Percentiles rank a stretch among this genome's conserved stretches.
Evolutionary conservation across 2,329 filamentous ascomycete genomes (phyloP).

Genomic region (Apiospora aurea): DNA sequence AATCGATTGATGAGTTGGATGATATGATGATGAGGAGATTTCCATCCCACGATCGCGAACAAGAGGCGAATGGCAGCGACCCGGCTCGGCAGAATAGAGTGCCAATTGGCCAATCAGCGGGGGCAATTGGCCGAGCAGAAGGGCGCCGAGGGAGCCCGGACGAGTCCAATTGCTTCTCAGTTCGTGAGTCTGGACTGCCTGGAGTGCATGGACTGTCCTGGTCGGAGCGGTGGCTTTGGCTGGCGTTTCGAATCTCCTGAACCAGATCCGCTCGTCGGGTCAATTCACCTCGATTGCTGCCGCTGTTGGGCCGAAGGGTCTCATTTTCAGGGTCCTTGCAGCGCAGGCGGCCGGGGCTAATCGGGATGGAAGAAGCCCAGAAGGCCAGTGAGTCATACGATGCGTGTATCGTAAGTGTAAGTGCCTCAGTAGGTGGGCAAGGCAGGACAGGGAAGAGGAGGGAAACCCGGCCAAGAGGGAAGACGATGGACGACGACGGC

Average conservation of each 20-base stretch:
- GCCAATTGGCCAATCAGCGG: constrained; percentile 15
- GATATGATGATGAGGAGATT: constrained; percentile 13
- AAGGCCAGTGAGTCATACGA: constrained; percentile 19
- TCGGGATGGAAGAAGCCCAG: constrained; percentile 9
- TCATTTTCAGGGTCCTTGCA: constrained; percentile 1
- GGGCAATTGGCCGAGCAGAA: neutral
- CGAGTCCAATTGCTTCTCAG: no score
- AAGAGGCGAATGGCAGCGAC: neutral
- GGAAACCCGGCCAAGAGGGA: neutral
- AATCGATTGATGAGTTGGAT: constrained; percentile 1
- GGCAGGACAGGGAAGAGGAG: neutral
- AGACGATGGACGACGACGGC: neutral
- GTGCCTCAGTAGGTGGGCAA: neutral
- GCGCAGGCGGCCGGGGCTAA: neutral
- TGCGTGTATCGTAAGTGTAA: neutral
- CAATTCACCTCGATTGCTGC: neutral
- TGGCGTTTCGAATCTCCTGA: constrained; percentile 17
- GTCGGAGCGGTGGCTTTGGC: neutral
- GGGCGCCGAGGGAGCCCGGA: neutral
- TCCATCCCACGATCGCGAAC: constrained; percentile 8
- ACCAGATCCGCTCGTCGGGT: constrained; percentile 17
- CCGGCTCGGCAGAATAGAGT: neutral
- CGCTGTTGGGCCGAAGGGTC: constrained; percentile 17
- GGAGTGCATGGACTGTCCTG: neutral
- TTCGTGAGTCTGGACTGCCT: no score